These are phyloP conservation scores for Globisporangium rhizosaccharum DNA, from an alignment of 352 stramenopile genomes.

Conservation along the genomic window DNA sequence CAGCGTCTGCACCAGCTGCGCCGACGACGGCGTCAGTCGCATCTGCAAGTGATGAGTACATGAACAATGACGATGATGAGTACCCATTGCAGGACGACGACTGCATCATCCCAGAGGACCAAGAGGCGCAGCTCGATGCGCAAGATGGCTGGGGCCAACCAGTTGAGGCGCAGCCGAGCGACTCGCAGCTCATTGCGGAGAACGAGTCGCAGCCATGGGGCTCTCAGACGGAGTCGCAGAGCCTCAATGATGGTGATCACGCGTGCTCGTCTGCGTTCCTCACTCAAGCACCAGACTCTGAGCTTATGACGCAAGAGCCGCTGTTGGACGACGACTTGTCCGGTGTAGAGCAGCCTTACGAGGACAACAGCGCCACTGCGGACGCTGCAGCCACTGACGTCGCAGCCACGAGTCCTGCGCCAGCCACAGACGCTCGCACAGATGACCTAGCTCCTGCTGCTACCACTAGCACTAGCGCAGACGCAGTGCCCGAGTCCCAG, in stretches of 20 bases:
- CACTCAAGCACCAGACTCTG: too few species aligned
- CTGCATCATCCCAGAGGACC: conserved; percentile 53
- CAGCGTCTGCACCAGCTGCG: background rate
- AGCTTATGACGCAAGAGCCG: too few species aligned
- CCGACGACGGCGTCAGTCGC: background rate
- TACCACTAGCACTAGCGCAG: background rate
- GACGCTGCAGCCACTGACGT: too few species aligned
- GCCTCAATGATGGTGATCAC: conserved; percentile 3
- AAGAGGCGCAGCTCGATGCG: conserved; percentile 43
- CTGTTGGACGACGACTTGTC: too few species aligned
- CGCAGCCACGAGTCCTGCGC: too few species aligned
- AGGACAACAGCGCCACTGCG: too few species aligned
- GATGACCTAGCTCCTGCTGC: background rate
- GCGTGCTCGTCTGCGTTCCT: too few species aligned
- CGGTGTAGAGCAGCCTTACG: too few species aligned
- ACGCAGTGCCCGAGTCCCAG: conserved; percentile 22
- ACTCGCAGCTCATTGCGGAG: conserved; percentile 70
- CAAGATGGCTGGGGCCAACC: conserved; percentile 46
- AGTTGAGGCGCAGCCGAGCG: conserved; percentile 20
- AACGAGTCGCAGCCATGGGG: conserved; percentile 35
- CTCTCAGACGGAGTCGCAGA: conserved; percentile 19
- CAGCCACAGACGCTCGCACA: too few species aligned
- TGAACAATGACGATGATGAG: conserved; percentile 28
- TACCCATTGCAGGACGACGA: conserved; percentile 52
- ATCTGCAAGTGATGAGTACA: background rate